phyloP scores from a whole-genome alignment of 1,284 basidiomycete genomes.

The Ustilago nuda region DNA sequence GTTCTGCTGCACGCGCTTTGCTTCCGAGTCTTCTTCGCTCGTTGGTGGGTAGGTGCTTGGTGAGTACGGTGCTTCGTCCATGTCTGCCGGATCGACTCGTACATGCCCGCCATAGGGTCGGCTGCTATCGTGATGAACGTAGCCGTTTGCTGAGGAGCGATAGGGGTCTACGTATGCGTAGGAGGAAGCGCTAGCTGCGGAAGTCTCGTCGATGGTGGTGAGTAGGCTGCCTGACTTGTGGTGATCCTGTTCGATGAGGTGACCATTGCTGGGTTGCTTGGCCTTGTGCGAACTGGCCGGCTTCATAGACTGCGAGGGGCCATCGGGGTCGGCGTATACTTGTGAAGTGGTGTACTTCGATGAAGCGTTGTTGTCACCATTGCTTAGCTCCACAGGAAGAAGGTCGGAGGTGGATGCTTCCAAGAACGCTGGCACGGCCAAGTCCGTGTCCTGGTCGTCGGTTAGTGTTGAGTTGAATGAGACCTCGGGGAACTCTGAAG shows the following conservation, averaged over 20 bases:
- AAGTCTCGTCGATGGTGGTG: constrained; percentile 38
- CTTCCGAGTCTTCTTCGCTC: constrained; percentile 53
- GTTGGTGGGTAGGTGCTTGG: constrained; percentile 50
- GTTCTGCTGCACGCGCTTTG: constrained; percentile 55
- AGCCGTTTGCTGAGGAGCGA: constrained; percentile 29
- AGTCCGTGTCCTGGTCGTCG: constrained; percentile 16
- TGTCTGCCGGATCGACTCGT: constrained; percentile 25
- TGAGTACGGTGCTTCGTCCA: constrained; percentile 26
- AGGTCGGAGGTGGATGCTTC: constrained; percentile 11
- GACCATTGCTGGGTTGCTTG: constrained; percentile 30
- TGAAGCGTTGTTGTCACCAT: constrained; percentile 4
- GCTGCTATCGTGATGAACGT: constrained; percentile 6
- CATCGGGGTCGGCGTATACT: not conserved
- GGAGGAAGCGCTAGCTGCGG: constrained; percentile 15
- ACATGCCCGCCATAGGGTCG: constrained; percentile 6
- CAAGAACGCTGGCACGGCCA: constrained; percentile 6
- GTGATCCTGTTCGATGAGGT: constrained; percentile 17
- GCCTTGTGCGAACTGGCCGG: constrained; percentile 13
- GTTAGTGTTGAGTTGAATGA: constrained; percentile 19
- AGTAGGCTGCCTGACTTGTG: constrained; percentile 20
- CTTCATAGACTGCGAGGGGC: constrained; percentile 12
- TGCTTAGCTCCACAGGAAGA: not conserved
- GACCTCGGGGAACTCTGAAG: constrained; percentile 29
- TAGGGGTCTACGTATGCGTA: constrained; percentile 4
- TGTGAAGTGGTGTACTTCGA: constrained; percentile 1